A percentile compares a stretch with the other conserved stretches of the same genome.
Evolutionary conservation across 2,329 filamentous ascomycete genomes (phyloP).

Genomic region (Metarhizium brunneum): DNA sequence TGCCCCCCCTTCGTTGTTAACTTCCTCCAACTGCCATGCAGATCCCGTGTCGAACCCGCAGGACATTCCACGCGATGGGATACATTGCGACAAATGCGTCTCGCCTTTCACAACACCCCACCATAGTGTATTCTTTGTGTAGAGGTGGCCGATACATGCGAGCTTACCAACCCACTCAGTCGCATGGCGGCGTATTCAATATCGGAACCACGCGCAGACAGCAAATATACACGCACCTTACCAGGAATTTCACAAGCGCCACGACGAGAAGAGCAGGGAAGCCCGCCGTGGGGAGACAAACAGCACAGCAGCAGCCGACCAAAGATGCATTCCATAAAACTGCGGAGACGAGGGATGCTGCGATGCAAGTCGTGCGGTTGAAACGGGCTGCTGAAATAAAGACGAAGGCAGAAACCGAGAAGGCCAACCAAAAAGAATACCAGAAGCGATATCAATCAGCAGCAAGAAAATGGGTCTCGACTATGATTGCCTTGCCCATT

Average conservation of each 20-base stretch:
- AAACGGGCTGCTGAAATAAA: slow-evolving; percentile 9
- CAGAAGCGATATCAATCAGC: slow-evolving; percentile 33
- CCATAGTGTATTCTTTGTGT: not conserved
- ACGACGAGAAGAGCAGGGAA: too few species aligned
- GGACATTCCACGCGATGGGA: not conserved
- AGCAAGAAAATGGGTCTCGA: slow-evolving; percentile 33
- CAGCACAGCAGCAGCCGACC: not conserved
- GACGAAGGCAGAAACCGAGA: slow-evolving; percentile 10
- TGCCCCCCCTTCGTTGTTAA: too few species aligned
- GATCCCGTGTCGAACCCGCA: too few species aligned
- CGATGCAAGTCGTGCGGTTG: slow-evolving; percentile 14
- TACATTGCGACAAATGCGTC: not conserved
- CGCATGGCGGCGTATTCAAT: not conserved
- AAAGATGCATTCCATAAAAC: not conserved
- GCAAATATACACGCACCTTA: not conserved
- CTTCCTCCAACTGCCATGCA: too few species aligned
- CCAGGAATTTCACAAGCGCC: not conserved
- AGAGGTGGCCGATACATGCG: not conserved
- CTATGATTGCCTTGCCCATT: slow-evolving; percentile 45
- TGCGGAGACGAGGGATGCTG: slow-evolving; percentile 14
- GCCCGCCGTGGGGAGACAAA: not conserved
- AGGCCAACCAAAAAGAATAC: slow-evolving; percentile 24
- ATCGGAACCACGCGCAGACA: not conserved
- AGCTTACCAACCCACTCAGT: not conserved
- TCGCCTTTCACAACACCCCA: not conserved